Evolutionary conservation across 2,329 filamentous ascomycete species (phyloP), one percentile per base, ranked within the genome.

Genomic region (Xylariaceae sp.): DNA sequence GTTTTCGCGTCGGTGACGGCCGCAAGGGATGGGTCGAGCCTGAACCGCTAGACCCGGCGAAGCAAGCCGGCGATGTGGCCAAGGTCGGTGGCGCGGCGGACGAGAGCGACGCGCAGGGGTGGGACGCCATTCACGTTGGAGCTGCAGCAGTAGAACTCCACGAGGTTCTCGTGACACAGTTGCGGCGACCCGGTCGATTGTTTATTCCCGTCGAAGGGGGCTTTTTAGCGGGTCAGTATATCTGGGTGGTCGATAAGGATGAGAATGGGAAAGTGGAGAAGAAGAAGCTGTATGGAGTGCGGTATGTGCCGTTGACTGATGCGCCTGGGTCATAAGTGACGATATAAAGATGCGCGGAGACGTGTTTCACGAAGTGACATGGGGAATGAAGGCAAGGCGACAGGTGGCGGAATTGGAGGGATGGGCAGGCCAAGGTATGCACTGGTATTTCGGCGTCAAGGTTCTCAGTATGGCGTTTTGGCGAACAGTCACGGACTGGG

Each of bases 121-220:
- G 92, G 78, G 90, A 97, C 77, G 91, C 88, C 2, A 97, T 99
- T 56, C 94, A 97, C 68, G 94, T 97, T 2, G 94, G 94, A 0
- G 94, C 94, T 0, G 88, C 90, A 6, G 92, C 92, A 0, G 80
- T 74, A 29, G 80, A 84, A 66, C 73, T 95, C 52, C 91, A 95
- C 68, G 68, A 80, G 19, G 80, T 81, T 56, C 72, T 97, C 61
- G 72, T 95, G 45, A 80, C 85, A 32, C 94, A 97, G 74, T 73
- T 99, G 62, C 84, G 83, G 60, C 74, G 80, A 2, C 92, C 92
- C 0, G 94, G 94, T 0, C 78, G 87, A 60, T 78, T 94, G 72
- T 92, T 94, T 68, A 88, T 94, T 8, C 88, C 88, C 0, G 83
- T 92, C 1, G 82, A 86, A 51, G 80, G 83, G 39, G 75, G 68